Evolutionary conservation across 129 eudicot species (phyloP).

Genomic region (Chrysanthemum makinoi): DNA sequence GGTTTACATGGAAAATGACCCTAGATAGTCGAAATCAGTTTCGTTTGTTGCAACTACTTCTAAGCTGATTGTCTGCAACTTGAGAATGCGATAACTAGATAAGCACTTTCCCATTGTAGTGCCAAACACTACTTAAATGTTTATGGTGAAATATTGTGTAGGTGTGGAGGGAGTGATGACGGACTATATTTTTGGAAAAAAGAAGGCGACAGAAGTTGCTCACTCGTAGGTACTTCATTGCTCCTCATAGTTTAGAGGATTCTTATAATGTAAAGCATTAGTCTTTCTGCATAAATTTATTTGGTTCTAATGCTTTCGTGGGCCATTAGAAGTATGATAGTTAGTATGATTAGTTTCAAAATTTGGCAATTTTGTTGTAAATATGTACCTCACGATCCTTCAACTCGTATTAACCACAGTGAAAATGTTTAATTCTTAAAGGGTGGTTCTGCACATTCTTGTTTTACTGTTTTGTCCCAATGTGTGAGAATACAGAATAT

Average conservation of each 20-base stretch:
- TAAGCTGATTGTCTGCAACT: too few species aligned
- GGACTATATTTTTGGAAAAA: conserved; percentile 77
- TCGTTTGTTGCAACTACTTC: too few species aligned
- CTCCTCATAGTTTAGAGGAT: not conserved
- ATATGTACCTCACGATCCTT: not conserved
- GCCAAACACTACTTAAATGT: not conserved
- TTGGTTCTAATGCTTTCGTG: not conserved
- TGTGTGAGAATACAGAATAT: conserved; percentile 41
- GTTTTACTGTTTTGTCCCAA: not conserved
- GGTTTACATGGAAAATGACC: too few species aligned
- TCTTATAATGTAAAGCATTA: conserved; percentile 3
- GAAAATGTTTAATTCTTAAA: too few species aligned
- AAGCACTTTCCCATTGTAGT: too few species aligned
- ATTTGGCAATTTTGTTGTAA: not conserved
- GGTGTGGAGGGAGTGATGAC: conserved; percentile 63
- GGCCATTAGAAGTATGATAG: not conserved
- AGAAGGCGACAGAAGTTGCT: conserved; percentile 81
- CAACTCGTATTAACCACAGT: not conserved
- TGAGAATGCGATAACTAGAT: too few species aligned
- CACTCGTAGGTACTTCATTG: conserved; percentile 73
- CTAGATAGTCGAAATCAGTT: too few species aligned
- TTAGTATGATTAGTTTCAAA: not conserved
- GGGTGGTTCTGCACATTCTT: not conserved
- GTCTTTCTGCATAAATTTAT: not conserved
- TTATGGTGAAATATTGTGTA: not conserved